A percentile compares a stretch with the other conserved stretches of the same genome.
Conservation (phyloP, 2,329 filamentous ascomycete genomes). For the Colletotrichum sp. region DNA sequence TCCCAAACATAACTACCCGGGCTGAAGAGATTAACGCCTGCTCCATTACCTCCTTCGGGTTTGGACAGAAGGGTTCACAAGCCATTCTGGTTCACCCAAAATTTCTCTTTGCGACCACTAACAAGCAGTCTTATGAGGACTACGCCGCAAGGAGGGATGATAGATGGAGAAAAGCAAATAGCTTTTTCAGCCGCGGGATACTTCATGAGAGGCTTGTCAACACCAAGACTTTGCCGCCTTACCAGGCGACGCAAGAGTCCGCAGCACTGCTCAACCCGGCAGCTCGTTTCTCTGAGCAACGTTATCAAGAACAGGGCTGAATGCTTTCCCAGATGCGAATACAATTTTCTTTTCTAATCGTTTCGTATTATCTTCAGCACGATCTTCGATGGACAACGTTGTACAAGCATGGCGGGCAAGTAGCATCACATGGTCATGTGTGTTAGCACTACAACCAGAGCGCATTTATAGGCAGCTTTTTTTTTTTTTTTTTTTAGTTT, state of each 20-base stretch:
- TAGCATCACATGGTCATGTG: not conserved
- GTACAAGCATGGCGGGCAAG: not conserved
- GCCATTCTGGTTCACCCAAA: constrained; percentile 37
- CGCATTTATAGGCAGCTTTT: not conserved
- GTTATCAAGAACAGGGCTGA: not conserved
- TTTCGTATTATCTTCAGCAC: not conserved
- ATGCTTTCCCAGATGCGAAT: not conserved
- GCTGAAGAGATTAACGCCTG: constrained; percentile 35
- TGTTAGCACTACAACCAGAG: not conserved
- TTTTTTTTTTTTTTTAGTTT: too few relatives aligned
- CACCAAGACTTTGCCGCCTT: not conserved
- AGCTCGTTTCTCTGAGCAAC: not conserved
- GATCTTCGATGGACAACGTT: not conserved
- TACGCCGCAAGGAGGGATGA: not conserved
- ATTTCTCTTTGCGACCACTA: constrained; percentile 36
- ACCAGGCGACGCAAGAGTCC: not conserved
- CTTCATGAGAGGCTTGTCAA: not conserved
- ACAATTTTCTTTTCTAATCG: not conserved
- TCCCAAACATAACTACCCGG: constrained; percentile 30
- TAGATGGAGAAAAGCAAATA: not conserved
- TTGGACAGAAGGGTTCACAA: constrained; percentile 47
- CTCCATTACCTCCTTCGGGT: constrained; percentile 46
- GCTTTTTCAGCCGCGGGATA: not conserved
- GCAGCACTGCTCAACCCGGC: not conserved
- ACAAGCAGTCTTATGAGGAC: constrained; percentile 16